Conservation (phyloP, 768 basidiomycete genomes). For the Suillus weaverae region DNA sequence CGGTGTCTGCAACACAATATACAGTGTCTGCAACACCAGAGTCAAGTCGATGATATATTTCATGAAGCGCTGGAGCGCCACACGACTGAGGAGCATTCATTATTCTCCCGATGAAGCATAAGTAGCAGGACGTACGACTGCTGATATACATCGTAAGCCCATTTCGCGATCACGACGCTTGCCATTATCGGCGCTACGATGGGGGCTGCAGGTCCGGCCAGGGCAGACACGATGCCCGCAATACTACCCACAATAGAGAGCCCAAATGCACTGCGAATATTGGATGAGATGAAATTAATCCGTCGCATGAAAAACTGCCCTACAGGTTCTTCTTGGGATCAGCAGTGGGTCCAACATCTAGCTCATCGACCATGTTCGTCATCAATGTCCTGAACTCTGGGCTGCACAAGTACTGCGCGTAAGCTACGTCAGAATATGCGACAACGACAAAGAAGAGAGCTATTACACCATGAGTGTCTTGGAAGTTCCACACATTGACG, state of each 20-base stretch:
- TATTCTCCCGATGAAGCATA: background rate
- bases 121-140: background rate
- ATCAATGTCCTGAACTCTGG: background rate
- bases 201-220: background rate
- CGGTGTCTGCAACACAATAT: background rate
- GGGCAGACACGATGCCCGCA: background rate
- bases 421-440: background rate
- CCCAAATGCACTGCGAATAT: background rate
- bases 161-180: background rate
- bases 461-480: slow-evolving; percentile 4
- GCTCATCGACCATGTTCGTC: background rate
- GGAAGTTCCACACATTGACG: slow-evolving; percentile 21
- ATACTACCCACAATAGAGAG: background rate
- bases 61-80: slow-evolving; percentile 20
- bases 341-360: background rate
- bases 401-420: background rate
- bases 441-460: background rate
- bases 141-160: slow-evolving; percentile 6
- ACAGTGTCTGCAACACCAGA: slow-evolving; percentile 24
- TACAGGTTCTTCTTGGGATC: background rate
- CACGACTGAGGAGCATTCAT: background rate
- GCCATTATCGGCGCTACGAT: background rate
- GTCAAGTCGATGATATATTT: slow-evolving; percentile 28
- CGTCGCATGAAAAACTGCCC: background rate
- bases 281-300: background rate